Evolutionary conservation across 2,329 filamentous ascomycete genomes (phyloP), one percentile per base, ranked within the genome.

Genomic region (Penicillium sp.): DNA sequence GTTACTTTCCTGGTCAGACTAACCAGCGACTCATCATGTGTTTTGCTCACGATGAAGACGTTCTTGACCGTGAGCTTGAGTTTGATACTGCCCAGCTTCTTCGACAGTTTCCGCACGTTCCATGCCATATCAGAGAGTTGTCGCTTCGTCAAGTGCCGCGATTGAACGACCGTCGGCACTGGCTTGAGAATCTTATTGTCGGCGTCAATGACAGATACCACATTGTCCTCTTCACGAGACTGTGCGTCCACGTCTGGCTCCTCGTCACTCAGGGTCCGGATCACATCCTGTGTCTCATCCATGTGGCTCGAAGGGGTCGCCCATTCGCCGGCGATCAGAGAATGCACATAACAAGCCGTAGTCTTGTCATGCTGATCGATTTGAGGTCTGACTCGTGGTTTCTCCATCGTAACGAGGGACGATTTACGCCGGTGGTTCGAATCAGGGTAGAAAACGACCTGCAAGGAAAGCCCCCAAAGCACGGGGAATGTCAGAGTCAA

Each of bases 71-170:
- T 88, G 65, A 96, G 86, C 73, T 89, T 90, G 63, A 99, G 82
- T 59, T 89, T 86, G 73, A 98, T 88, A 75, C 88, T 92, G 54
- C 91, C 90, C 60, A 98, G 79, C 61, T 91, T 89, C 71, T 96
- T 90, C 34, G 91, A 94, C 59, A 99, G 81, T 76, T 97, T 92
- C 50, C 95, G 84, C 59, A 98, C 95, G 28, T 94, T 93, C 87
- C 94, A 93, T 0, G 94, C 93, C 94, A 99, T 98, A 69, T 98
- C 95, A 14, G 90, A 92, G 43, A 99, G 83, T 76, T 99, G 92
- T 75, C 91, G 92, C 80, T 98, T 98, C 1, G 93, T 97, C 66
- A 98, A 82, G 52, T 97, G 85, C n/a, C 94, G 85, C 60, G 86
- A 88, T 58, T 87, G 81, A 17, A 82, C 79, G 28, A 82, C 78